Evolutionary conservation across 2,329 filamentous ascomycete species (phyloP).

Genomic region (Botrytis porri): DNA sequence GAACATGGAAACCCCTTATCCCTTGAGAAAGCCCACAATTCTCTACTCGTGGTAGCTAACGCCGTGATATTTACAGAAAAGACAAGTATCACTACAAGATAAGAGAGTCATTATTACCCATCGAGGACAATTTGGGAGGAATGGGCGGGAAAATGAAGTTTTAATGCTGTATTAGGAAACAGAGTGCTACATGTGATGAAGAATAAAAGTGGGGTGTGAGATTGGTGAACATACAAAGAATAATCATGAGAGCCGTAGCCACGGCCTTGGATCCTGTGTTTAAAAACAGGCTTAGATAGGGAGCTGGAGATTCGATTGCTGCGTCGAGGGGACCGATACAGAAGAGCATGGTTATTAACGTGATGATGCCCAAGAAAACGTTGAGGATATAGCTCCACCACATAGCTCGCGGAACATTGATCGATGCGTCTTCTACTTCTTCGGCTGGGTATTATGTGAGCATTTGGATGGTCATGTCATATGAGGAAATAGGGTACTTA

Average conservation of each 20-base stretch:
- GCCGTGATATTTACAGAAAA: slow-evolving; percentile 42
- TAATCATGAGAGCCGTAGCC: slow-evolving; percentile 47
- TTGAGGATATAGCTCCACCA: slow-evolving; percentile 48
- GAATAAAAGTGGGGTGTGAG: not conserved
- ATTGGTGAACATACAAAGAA: slow-evolving; percentile 36
- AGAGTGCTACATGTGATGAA: not conserved
- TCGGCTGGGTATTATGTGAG: slow-evolving; percentile 38
- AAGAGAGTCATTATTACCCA: not conserved
- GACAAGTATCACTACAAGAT: slow-evolving; percentile 36
- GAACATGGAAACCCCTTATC: slow-evolving; percentile 33
- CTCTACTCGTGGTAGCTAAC: slow-evolving; percentile 39
- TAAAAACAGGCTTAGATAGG: slow-evolving; percentile 41
- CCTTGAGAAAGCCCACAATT: slow-evolving; percentile 44
- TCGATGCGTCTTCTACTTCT: slow-evolving; percentile 48
- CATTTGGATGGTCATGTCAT: not conserved
- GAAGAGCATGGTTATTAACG: slow-evolving; percentile 40
- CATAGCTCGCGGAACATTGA: slow-evolving; percentile 48
- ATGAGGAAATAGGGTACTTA: not conserved
- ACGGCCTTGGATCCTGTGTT: slow-evolving; percentile 44
- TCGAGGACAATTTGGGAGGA: not conserved
- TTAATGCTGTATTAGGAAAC: not conserved
- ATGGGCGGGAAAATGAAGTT: not conserved
- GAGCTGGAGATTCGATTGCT: slow-evolving; percentile 46
- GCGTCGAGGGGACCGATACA: slow-evolving; percentile 38
- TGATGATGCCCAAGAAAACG: slow-evolving; percentile 44